A percentile compares a stretch with the other conserved stretches of the same genome.
phyloP scores from a whole-genome alignment of 345 rosid genomes.

The Balakata baccata region DNA sequence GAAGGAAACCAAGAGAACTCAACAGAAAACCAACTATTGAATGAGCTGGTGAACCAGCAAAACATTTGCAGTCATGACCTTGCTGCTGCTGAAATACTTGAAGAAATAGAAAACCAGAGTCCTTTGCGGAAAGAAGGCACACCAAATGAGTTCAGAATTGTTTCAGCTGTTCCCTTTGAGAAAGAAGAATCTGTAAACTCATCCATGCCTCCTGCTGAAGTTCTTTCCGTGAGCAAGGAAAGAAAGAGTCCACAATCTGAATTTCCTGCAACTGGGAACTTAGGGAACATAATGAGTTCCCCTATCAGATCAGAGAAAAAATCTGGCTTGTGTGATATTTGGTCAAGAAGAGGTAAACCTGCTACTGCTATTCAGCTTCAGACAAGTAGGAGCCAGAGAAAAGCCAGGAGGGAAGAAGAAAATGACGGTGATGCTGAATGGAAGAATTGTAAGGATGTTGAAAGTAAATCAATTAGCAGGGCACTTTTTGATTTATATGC shows the following conservation, averaged over 20 bases:
- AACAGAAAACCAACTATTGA: neutral
- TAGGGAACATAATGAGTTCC: slow-evolving; percentile 36
- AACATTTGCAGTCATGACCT: neutral
- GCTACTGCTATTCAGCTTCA: slow-evolving; percentile 50
- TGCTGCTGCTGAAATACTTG: neutral
- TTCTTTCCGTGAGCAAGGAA: slow-evolving; percentile 15
- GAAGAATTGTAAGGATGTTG: slow-evolving; percentile 26
- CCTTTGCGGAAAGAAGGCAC: slow-evolving; percentile 16
- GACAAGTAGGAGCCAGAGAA: slow-evolving; percentile 47
- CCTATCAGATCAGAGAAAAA: slow-evolving; percentile 29
- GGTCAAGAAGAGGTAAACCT: slow-evolving; percentile 83
- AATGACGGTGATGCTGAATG: slow-evolving; percentile 29
- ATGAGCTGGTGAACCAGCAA: neutral
- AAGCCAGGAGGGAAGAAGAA: slow-evolving; percentile 26
- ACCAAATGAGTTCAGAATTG: slow-evolving; percentile 17
- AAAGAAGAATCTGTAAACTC: slow-evolving; percentile 39
- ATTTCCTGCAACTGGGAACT: slow-evolving; percentile 27
- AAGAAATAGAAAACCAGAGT: slow-evolving; percentile 18
- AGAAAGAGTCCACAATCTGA: slow-evolving; percentile 31
- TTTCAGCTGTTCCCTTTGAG: slow-evolving; percentile 18
- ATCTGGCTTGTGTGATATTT: slow-evolving; percentile 40
- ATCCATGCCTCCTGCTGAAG: slow-evolving; percentile 27
- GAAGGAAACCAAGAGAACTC: neutral
- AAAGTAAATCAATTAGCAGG: slow-evolving; percentile 27
- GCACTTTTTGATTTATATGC: slow-evolving; percentile 34